Conservation (phyloP, 768 basidiomycete species). For the Cystofilobasidium bisporidii region DNA sequence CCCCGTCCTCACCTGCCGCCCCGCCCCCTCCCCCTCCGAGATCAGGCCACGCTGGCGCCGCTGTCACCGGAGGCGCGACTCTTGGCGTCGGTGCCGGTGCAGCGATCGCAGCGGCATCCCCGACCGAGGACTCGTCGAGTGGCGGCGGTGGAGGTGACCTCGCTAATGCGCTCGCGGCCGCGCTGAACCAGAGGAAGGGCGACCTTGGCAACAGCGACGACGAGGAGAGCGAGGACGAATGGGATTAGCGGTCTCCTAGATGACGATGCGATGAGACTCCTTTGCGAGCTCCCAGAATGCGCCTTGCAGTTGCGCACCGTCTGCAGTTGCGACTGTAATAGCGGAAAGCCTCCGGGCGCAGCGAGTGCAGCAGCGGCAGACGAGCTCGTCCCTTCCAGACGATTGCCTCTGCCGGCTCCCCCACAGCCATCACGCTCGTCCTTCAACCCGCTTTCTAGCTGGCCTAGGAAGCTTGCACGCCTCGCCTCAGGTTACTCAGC, state of each 20-base stretch:
- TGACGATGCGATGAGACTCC: too few relatives aligned
- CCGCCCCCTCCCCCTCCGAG: neutral
- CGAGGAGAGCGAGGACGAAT: constrained; percentile 45
- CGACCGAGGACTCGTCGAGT: neutral
- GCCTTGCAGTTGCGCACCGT: too few relatives aligned
- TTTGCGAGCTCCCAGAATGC: too few relatives aligned
- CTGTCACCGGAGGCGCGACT: neutral
- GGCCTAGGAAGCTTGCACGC: neutral
- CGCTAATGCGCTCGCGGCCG: constrained; percentile 72
- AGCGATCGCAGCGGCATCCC: constrained; percentile 20
- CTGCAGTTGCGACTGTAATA: too few relatives aligned
- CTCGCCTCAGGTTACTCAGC: too few relatives aligned
- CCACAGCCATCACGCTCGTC: neutral
- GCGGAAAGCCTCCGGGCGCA: too few relatives aligned
- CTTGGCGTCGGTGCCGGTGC: constrained; percentile 33
- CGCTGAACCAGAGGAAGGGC: constrained; percentile 71
- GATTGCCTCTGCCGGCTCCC: too few relatives aligned
- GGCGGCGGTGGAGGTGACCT: constrained; percentile 45
- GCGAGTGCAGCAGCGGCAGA: too few relatives aligned
- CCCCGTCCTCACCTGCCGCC: neutral
- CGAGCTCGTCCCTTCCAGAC: neutral
- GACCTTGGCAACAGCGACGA: constrained; percentile 73
- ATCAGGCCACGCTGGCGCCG: neutral
- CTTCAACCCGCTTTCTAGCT: neutral
- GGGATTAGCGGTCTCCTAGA: constrained; percentile 7